A percentile compares a stretch with the other conserved stretches of the same genome.
Evolutionary conservation across 2,329 filamentous ascomycete genomes (phyloP).

Genomic region (Grosmannia huntii): DNA sequence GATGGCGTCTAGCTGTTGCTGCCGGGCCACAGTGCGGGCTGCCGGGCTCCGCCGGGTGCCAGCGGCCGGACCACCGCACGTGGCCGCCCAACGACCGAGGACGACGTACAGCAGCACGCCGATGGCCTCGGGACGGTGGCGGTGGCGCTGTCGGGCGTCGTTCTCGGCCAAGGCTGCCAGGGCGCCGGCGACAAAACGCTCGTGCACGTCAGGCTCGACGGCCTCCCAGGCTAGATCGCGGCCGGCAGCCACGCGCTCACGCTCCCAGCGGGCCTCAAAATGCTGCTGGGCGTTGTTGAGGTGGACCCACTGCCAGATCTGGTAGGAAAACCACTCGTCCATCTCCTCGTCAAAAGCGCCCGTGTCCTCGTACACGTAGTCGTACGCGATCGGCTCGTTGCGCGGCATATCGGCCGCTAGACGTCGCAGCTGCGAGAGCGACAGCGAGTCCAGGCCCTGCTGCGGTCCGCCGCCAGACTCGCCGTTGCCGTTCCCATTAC

Average conservation of each 20-base stretch:
- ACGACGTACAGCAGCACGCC: slow-evolving; percentile 48
- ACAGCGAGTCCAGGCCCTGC: slow-evolving; percentile 54
- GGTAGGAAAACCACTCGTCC: slow-evolving; percentile 96
- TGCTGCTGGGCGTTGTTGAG: slow-evolving; percentile 61
- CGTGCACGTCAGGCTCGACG: slow-evolving; percentile 40
- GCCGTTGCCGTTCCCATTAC: neutral
- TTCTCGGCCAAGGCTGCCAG: slow-evolving; percentile 33
- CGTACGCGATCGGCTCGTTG: slow-evolving; percentile 61
- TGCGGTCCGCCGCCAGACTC: slow-evolving; percentile 8
- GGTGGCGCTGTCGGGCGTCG: slow-evolving; percentile 6
- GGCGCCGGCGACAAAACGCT: slow-evolving; percentile 43
- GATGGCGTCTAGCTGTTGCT: slow-evolving; percentile 46
- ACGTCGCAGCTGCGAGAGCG: slow-evolving; percentile 58
- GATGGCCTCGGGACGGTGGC: slow-evolving; percentile 33
- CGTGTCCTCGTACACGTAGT: slow-evolving; percentile 68
- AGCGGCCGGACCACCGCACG: slow-evolving; percentile 34
- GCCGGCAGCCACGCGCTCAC: slow-evolving; percentile 18
- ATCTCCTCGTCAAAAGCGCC: slow-evolving; percentile 74
- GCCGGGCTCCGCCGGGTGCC: slow-evolving; percentile 22
- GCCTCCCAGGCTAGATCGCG: slow-evolving; percentile 43
- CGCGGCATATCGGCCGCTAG: slow-evolving; percentile 64
- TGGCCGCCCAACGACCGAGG: slow-evolving; percentile 58
- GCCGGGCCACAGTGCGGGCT: slow-evolving; percentile 37
- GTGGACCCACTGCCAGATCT: slow-evolving; percentile 71
- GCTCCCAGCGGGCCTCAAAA: slow-evolving; percentile 66